These are phyloP conservation scores for Balansia obtecta DNA, from an alignment of 2,329 filamentous ascomycete genomes.

Conservation along the genomic window DNA sequence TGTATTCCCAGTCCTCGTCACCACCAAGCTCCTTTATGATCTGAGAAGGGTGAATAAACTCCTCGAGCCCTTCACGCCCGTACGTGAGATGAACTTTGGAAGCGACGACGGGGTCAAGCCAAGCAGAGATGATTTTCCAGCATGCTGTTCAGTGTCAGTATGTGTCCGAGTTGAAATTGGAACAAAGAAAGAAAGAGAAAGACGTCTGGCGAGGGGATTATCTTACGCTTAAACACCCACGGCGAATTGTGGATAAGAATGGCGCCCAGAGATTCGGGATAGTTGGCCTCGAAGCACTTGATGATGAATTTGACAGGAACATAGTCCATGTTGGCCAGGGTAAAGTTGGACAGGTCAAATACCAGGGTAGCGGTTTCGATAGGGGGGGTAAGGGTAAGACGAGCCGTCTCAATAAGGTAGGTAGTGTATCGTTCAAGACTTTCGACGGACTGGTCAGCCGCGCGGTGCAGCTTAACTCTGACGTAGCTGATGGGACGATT, in stretches of 20 bases:
- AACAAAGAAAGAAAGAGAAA: too few species aligned
- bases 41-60: slow-evolving; percentile 49
- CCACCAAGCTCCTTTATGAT: slow-evolving; percentile 48
- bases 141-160: slow-evolving; percentile 13
- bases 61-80: slow-evolving; percentile 45
- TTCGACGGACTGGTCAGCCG: slow-evolving; percentile 19
- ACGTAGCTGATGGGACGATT: slow-evolving; percentile 25
- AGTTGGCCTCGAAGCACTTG: slow-evolving; percentile 68
- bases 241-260: slow-evolving; percentile 66
- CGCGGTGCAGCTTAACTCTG: slow-evolving; percentile 20
- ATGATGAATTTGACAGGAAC: slow-evolving; percentile 68
- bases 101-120: slow-evolving; percentile 65
- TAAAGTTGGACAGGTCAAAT: slow-evolving; percentile 63
- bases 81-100: slow-evolving; percentile 60
- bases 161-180: not conserved
- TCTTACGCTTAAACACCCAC: slow-evolving; percentile 48
- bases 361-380: slow-evolving; percentile 30
- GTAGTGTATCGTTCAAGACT: slow-evolving; percentile 25
- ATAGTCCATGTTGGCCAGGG: slow-evolving; percentile 65
- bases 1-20: slow-evolving; percentile 52
- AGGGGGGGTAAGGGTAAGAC: slow-evolving; percentile 7
- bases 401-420: slow-evolving; percentile 25
- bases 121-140: slow-evolving; percentile 57
- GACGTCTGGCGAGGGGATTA: not conserved
- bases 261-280: slow-evolving; percentile 58